Percentiles rank a stretch among this genome's conserved stretches.
These are phyloP conservation scores for Kwoniella bestiolae DNA, from an alignment of 768 basidiomycete genomes.

Conservation along the genomic window DNA sequence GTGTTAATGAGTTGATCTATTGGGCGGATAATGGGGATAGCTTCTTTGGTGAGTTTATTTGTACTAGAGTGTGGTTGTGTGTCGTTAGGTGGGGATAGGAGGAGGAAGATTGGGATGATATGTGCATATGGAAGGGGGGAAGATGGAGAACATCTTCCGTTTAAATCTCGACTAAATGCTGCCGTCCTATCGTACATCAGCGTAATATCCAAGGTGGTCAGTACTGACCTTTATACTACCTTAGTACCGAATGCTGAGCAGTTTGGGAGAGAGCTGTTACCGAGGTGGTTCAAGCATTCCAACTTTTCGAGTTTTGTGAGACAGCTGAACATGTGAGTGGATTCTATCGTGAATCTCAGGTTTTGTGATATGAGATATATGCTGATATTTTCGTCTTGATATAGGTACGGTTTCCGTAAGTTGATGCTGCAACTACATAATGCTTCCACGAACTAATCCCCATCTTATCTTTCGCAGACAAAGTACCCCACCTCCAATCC, in stretches of 20 bases:
- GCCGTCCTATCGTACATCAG: background rate
- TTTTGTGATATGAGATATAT: too few relatives aligned
- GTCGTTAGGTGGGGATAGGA: too few relatives aligned
- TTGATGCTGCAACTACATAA: background rate
- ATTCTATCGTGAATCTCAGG: too few relatives aligned
- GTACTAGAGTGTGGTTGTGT: background rate
- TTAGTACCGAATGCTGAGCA: slow-evolving; percentile 88
- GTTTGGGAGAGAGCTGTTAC: slow-evolving; percentile 73
- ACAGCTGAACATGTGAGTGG: slow-evolving; percentile 53
- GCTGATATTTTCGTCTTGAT: too few relatives aligned
- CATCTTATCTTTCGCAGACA: slow-evolving; percentile 38
- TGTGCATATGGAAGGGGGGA: background rate
- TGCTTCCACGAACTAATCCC: background rate
- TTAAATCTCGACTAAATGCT: too few relatives aligned
- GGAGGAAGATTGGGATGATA: background rate
- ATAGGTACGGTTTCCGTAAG: slow-evolving; percentile 69
- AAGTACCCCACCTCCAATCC: slow-evolving; percentile 87
- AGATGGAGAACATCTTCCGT: background rate
- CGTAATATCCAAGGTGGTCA: background rate
- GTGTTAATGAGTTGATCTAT: slow-evolving; percentile 79
- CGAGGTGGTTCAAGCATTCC: slow-evolving; percentile 59
- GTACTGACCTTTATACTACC: background rate
- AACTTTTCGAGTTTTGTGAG: slow-evolving; percentile 59
- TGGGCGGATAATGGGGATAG: slow-evolving; percentile 92
- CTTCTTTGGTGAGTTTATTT: slow-evolving; percentile 73